Percentiles rank a stretch among this genome's conserved stretches.
Evolutionary conservation across 2,329 filamentous ascomycete species (phyloP).

Genomic region (Bimuria novae-zelandiae): DNA sequence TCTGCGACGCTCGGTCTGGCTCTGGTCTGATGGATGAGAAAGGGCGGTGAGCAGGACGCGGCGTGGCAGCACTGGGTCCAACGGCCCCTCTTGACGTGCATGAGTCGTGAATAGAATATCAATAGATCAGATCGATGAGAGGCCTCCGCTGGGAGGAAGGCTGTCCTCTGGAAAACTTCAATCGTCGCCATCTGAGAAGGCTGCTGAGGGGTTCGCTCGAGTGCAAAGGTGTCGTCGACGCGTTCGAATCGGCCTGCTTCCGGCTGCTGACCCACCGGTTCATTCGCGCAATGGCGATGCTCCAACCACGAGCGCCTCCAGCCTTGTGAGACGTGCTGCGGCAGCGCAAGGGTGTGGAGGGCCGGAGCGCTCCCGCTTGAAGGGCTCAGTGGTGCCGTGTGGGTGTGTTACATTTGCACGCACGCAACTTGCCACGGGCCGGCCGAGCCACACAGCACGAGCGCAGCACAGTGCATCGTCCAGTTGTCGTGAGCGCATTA

Average conservation of each 20-base stretch:
- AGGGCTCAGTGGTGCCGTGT: background rate
- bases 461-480: background rate
- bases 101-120: background rate
- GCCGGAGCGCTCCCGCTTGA: slow-evolving; percentile 17
- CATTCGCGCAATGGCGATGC: slow-evolving; percentile 21
- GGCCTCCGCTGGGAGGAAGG: too few species aligned
- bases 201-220: too few species aligned
- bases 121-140: too few species aligned
- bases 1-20: slow-evolving; percentile 20
- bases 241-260: slow-evolving; percentile 38
- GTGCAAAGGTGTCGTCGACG: slow-evolving; percentile 16
- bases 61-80: slow-evolving; percentile 18
- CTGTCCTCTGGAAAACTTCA: slow-evolving; percentile 12
- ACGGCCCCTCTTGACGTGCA: slow-evolving; percentile 17
- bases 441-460: background rate
- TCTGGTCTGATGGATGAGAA: slow-evolving; percentile 27
- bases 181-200: background rate
- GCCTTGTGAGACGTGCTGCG: slow-evolving; percentile 29
- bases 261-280: slow-evolving; percentile 24
- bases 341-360: slow-evolving; percentile 20
- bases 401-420: too few species aligned
- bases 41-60: slow-evolving; percentile 29
- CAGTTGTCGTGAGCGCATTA: slow-evolving; percentile 11
- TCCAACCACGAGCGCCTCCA: slow-evolving; percentile 33
- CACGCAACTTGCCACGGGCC: background rate